phyloP scores from a whole-genome alignment of 495 filamentous ascomycete genomes.

The Aspergillus incahuasiensis region DNA sequence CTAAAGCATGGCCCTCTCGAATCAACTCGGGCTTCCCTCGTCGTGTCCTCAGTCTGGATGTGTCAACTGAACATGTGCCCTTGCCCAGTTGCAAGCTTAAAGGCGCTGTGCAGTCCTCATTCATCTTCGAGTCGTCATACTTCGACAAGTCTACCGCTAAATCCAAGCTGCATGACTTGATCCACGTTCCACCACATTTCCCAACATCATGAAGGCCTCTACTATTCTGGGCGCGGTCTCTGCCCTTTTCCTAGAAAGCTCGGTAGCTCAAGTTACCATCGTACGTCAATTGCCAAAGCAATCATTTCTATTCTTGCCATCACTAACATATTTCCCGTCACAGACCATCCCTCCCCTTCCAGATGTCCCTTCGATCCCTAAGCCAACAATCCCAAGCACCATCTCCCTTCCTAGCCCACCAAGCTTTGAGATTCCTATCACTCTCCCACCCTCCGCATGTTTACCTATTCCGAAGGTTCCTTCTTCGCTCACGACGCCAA shows the following conservation, averaged over 20 bases:
- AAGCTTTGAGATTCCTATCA: neutral
- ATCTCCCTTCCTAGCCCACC: neutral
- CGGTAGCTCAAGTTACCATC: constrained; percentile 15
- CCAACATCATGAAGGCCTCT: constrained; percentile 32
- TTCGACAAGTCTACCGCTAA: neutral
- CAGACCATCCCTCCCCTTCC: neutral
- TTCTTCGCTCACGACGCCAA: neutral
- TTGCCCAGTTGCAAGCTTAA: neutral
- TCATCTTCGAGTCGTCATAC: neutral
- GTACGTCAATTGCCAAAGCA: neutral
- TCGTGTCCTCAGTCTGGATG: neutral
- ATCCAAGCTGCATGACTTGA: neutral
- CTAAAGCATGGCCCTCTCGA: neutral
- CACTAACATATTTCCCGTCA: neutral
- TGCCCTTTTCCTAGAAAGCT: constrained; percentile 23
- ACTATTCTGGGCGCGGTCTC: constrained; percentile 24
- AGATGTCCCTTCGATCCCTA: neutral
- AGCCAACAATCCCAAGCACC: neutral
- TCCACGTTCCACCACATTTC: neutral
- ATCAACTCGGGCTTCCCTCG: neutral
- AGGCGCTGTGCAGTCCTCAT: neutral
- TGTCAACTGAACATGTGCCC: neutral
- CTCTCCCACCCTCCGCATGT: neutral
- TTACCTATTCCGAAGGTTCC: neutral
- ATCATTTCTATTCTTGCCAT: neutral